Conservation (phyloP, 2,329 filamentous ascomycete species). For the Hymenoscyphus salicellus region DNA sequence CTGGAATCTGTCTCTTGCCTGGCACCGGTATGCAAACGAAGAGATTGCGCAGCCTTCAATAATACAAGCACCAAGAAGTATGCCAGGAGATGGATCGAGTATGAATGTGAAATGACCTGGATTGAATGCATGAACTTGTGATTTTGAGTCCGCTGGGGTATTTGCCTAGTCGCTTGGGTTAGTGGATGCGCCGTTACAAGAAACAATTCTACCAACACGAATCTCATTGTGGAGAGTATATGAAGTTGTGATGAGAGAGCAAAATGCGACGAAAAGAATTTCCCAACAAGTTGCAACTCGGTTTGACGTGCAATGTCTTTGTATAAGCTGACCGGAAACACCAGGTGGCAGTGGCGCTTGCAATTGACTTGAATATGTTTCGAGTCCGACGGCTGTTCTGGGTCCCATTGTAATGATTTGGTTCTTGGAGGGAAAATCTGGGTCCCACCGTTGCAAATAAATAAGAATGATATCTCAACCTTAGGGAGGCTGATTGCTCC, state of each 20-base stretch:
- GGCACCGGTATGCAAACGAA: slow-evolving; percentile 38
- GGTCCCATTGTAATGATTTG: neutral
- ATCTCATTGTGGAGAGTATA: slow-evolving; percentile 31
- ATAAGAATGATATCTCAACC: neutral
- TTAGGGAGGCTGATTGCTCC: neutral
- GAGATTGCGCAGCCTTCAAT: slow-evolving; percentile 39
- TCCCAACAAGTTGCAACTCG: slow-evolving; percentile 28
- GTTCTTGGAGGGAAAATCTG: neutral
- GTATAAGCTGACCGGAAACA: neutral
- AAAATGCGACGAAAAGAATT: slow-evolving; percentile 20
- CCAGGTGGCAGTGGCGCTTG: neutral
- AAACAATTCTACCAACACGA: slow-evolving; percentile 15
- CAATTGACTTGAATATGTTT: neutral
- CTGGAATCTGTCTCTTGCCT: slow-evolving; percentile 35
- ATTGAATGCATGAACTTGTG: slow-evolving; percentile 12
- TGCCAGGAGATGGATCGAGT: slow-evolving; percentile 35
- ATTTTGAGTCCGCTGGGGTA: neutral
- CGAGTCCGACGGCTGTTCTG: neutral
- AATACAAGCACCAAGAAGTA: slow-evolving; percentile 38
- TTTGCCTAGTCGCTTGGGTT: slow-evolving; percentile 5
- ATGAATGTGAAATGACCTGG: slow-evolving; percentile 23
- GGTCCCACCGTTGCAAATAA: neutral
- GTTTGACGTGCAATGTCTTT: slow-evolving; percentile 12
- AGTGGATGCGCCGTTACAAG: slow-evolving; percentile 4
- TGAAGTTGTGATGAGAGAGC: slow-evolving; percentile 27